A percentile compares a stretch with the other conserved stretches of the same genome.
Evolutionary conservation across 148 eudicot genomes (phyloP).

Genomic region (Gaultheria prostrata): DNA sequence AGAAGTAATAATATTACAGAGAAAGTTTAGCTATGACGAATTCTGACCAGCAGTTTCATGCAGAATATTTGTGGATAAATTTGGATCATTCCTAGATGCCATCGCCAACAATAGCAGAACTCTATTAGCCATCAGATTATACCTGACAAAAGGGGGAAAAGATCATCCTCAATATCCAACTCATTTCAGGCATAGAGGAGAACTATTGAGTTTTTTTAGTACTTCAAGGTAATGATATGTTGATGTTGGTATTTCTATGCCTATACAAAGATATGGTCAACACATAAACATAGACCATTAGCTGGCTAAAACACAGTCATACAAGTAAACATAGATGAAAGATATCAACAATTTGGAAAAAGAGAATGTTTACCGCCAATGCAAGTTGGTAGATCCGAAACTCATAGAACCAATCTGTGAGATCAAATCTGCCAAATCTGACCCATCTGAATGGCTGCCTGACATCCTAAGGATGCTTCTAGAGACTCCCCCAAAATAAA

Average conservation of each 20-base stretch:
- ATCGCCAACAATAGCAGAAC: slow-evolving; percentile 87
- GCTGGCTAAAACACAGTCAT: background rate
- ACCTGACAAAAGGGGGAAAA: slow-evolving; percentile 44
- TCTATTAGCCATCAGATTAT: slow-evolving; percentile 98
- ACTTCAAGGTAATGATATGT: background rate
- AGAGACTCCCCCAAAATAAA: slow-evolving; percentile 77
- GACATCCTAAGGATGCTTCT: slow-evolving; percentile 59
- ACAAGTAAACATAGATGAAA: background rate
- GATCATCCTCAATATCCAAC: slow-evolving; percentile 1
- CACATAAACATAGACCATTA: background rate
- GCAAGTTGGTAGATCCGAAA: slow-evolving; percentile 74
- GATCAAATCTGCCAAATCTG: slow-evolving; percentile 70
- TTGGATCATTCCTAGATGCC: slow-evolving; percentile 72
- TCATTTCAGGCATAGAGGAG: background rate
- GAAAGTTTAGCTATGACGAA: background rate
- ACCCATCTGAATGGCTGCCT: slow-evolving; percentile 47
- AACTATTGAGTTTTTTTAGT: background rate
- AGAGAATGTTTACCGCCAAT: slow-evolving; percentile 72
- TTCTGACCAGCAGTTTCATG: slow-evolving; percentile 77
- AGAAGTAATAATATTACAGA: background rate
- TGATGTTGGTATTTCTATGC: background rate
- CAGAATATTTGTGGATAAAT: slow-evolving; percentile 53
- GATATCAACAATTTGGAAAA: background rate
- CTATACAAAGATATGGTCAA: background rate
- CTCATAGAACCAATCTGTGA: slow-evolving; percentile 87